Base-by-base conservation (phyloP, 2,329 filamentous ascomycete species). In the Neofusicoccum ribis region DNA sequence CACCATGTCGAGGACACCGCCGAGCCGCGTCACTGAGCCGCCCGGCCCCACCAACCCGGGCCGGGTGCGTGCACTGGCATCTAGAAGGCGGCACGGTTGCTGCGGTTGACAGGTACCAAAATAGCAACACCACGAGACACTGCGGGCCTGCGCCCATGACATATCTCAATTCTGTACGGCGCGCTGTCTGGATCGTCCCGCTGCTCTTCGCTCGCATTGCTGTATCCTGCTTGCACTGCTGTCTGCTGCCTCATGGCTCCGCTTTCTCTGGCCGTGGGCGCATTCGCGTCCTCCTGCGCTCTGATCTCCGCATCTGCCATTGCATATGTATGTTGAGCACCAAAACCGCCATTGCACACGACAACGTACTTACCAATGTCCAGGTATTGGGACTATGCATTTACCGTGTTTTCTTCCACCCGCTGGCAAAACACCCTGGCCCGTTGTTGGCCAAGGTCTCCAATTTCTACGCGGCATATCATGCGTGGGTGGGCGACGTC, bases 401-500 rank as follows among this genome's bases (percentile, higher is more conserved):
- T 66, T 81, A 82, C 68, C 73, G 78, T 47, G 66, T 82, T 11
- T 78, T 74, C 49, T 70, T 82, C 11, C 79, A 82, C 65, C 80
- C 79, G 7, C 75, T 82, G 3, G 73, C 79, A 8, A 72, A 71
- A 20, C 80, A 80, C 65, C 80, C 80, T 0, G 80, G 80, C 17
- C 80, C 80, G 1, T 71, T 76, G 31, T 75, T 78, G 20, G 76
- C 76, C n/a, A 71, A 71, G 59, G 71, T 77, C 39, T 77, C 76
- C 27, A 75, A 78, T 67, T 72, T 74, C 65, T 69, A 71, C 43
- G 39, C 39, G 0, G 72, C 77, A 36, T 93, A 91, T 75, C 88
- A 92, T 70, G 89, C 90, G 54, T 91, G 88, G 78, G 89, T 86
- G 71, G 91, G 91, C 61, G 88, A 91, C 69, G 85, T 90, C 1